phyloP scores from a whole-genome alignment of 345 rosid genomes.

The Lepidium sativum region DNA sequence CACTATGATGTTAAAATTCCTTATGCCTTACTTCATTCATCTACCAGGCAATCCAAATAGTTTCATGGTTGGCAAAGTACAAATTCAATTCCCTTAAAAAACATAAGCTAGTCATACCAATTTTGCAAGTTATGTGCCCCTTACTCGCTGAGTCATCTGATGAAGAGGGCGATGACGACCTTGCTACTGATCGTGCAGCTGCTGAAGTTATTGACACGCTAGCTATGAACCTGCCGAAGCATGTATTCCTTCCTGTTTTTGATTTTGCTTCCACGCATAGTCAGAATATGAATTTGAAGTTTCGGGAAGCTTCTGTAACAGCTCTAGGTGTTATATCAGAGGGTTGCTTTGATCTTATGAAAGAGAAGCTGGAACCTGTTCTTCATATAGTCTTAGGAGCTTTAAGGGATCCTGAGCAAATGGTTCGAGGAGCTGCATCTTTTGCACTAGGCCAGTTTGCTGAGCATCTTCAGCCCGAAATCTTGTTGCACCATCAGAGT shows the following conservation, averaged over 20 bases:
- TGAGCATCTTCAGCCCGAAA: slow-evolving; percentile 98
- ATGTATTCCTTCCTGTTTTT: slow-evolving; percentile 62
- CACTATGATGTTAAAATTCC: neutral
- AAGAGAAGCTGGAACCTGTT: slow-evolving; percentile 72
- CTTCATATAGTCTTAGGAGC: slow-evolving; percentile 79
- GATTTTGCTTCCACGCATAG: slow-evolving; percentile 81
- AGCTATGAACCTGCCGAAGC: slow-evolving; percentile 88
- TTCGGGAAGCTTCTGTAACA: slow-evolving; percentile 90
- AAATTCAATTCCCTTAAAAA: slow-evolving; percentile 80
- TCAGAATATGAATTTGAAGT: slow-evolving; percentile 70
- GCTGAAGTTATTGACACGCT: slow-evolving; percentile 99
- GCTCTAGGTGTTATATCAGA: slow-evolving; percentile 92
- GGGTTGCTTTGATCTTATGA: slow-evolving; percentile 85
- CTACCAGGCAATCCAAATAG: slow-evolving; percentile 90
- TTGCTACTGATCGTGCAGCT: slow-evolving; percentile 96
- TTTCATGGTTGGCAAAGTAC: slow-evolving; percentile 98
- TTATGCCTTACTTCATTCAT: slow-evolving; percentile 15
- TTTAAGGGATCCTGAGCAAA: slow-evolving; percentile 83
- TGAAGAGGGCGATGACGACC: slow-evolving; percentile 89
- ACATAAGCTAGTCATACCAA: slow-evolving; percentile 68
- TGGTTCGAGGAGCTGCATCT: slow-evolving; percentile 99
- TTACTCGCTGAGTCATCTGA: slow-evolving; percentile 80
- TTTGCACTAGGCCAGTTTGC: slow-evolving; percentile 98
- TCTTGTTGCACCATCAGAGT: slow-evolving; percentile 63
- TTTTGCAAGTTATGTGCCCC: slow-evolving; percentile 96